A percentile compares a stretch with the other conserved stretches of the same genome.
phyloP scores from a whole-genome alignment of 805 yeast species.

The Kodamaea nitidulidarum region DNA sequence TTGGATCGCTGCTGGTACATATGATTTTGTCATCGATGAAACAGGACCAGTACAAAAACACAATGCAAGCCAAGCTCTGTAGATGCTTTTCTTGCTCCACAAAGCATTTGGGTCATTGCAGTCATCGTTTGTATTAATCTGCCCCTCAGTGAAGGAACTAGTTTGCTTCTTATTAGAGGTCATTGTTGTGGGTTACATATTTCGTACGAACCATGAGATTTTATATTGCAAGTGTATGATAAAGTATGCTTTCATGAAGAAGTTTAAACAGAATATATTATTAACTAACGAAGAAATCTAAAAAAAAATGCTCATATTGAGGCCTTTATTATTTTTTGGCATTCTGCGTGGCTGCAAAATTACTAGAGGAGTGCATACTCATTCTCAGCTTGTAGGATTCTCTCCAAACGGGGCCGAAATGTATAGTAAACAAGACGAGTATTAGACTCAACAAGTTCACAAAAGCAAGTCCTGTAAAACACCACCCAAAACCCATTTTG shows the following conservation, averaged over 20 bases:
- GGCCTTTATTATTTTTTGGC: too few species aligned
- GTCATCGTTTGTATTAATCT: not conserved
- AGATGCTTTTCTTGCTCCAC: conserved; percentile 19
- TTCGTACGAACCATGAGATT: too few species aligned
- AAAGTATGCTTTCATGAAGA: too few species aligned
- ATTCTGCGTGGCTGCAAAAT: not conserved
- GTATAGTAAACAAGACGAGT: conserved; percentile 16
- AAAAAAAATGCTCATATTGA: too few species aligned
- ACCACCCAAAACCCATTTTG: conserved; percentile 50
- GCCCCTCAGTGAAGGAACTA: too few species aligned
- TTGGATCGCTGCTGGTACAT: conserved; percentile 39
- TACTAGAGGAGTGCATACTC: not conserved
- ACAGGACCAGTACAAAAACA: conserved; percentile 43
- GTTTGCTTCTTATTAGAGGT: too few species aligned
- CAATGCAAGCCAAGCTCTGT: conserved; percentile 33
- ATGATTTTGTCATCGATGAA: conserved; percentile 37
- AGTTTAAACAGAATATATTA: too few species aligned
- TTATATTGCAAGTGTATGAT: too few species aligned
- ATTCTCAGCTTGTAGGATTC: conserved; percentile 7
- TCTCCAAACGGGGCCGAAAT: conserved; percentile 25
- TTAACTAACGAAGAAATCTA: too few species aligned
- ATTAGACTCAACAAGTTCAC: conserved; percentile 17
- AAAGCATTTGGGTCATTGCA: not conserved
- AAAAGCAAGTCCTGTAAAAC: conserved; percentile 50
- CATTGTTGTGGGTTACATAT: too few species aligned